Evolutionary conservation across 768 basidiomycete species (phyloP).

Genomic region (Mycena maculata): DNA sequence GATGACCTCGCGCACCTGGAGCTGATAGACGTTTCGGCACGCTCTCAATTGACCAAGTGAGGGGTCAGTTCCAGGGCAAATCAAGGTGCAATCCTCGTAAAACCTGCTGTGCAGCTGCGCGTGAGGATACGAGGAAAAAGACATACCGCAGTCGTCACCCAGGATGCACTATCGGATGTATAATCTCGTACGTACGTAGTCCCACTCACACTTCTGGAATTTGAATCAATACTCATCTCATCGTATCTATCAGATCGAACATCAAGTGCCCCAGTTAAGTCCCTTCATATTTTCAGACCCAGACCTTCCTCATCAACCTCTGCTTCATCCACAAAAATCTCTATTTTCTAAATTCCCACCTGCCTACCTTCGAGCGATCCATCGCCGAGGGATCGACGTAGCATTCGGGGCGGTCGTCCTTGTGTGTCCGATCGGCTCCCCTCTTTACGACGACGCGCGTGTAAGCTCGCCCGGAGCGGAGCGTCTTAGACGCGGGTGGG

Average conservation of each 20-base stretch:
- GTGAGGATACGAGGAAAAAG: background rate
- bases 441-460: conserved; percentile 52
- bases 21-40: conserved; percentile 1
- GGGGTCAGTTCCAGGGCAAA: conserved; percentile 9
- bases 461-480: conserved; percentile 41
- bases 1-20: conserved; percentile 10
- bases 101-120: conserved; percentile 1
- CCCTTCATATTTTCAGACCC: conserved; percentile 45
- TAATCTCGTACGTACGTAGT: conserved; percentile 12
- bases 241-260: background rate
- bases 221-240: background rate
- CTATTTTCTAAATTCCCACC: conserved; percentile 59
- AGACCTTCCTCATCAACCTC: conserved; percentile 43
- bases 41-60: background rate
- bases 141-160: background rate
- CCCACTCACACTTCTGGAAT: no score
- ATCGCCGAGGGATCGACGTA: conserved; percentile 49
- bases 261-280: conserved; percentile 14
- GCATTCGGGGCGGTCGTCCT: conserved; percentile 59
- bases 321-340: conserved; percentile 7
- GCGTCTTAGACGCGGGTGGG: conserved; percentile 30
- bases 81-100: conserved; percentile 20
- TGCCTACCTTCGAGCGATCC: conserved; percentile 58
- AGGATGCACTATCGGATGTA: conserved; percentile 31
- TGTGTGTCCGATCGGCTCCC: conserved; percentile 57